Conservation (phyloP, 306 rosid genomes). For the Casuarina cunninghamiana region DNA sequence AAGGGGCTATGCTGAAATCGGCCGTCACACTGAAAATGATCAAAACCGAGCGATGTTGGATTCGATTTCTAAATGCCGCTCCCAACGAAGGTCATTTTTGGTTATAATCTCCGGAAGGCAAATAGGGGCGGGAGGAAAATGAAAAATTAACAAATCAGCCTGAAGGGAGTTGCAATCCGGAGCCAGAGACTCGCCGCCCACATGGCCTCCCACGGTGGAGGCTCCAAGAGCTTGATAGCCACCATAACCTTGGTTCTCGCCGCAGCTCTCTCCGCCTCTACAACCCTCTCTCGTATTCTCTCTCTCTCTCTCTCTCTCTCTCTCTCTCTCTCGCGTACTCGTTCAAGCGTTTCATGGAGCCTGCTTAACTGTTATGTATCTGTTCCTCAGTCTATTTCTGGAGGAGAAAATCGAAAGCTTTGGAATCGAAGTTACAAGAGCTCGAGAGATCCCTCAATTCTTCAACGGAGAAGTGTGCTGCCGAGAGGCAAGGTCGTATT, state of each 20-base stretch:
- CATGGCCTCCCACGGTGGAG: slow-evolving; percentile 18
- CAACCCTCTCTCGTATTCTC: slow-evolving; percentile 43
- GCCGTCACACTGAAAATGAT: too few relatives aligned
- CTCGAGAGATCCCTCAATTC: slow-evolving; percentile 67
- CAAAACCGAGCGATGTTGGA: too few relatives aligned
- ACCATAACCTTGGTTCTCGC: slow-evolving; percentile 44
- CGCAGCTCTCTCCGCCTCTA: slow-evolving; percentile 50
- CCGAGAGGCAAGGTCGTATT: slow-evolving; percentile 93
- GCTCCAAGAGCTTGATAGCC: slow-evolving; percentile 33
- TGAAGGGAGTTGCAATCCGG: background rate
- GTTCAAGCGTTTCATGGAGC: background rate
- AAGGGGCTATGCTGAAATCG: too few relatives aligned
- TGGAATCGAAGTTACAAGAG: slow-evolving; percentile 55
- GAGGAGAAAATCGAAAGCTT: slow-evolving; percentile 48
- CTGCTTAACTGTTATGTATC: background rate
- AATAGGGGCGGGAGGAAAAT: background rate
- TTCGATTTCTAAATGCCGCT: too few relatives aligned
- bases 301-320: background rate
- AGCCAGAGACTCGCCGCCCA: background rate
- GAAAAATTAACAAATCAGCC: background rate
- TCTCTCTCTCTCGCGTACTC: too few relatives aligned
- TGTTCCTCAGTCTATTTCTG: slow-evolving; percentile 42
- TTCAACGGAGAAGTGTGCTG: slow-evolving; percentile 47
- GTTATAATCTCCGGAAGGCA: background rate
- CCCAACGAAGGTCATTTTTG: too few relatives aligned